Conservation (phyloP, 208 protist species). For the Polymyxa betae region DNA sequence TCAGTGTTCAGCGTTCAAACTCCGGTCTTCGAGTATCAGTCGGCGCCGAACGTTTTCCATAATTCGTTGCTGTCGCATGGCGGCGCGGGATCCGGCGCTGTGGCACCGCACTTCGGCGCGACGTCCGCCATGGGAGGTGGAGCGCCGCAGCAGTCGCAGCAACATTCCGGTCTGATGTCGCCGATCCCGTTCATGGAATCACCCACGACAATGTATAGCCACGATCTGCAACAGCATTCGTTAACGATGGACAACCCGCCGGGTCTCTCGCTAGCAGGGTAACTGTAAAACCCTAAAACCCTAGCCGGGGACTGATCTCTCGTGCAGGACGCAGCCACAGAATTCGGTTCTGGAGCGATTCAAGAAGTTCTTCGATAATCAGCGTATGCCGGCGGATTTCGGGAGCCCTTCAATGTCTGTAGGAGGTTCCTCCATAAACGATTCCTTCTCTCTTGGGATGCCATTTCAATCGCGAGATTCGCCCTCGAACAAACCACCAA, state of each 20-base stretch:
- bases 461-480: no score
- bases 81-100: no score
- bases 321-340: background rate
- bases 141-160: background rate
- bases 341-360: conserved; percentile 13
- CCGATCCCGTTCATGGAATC: conserved; percentile 50
- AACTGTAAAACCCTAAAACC: background rate
- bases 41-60: conserved; percentile 1
- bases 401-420: no score
- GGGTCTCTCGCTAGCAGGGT: conserved; percentile 7
- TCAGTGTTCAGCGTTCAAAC: conserved; percentile 28
- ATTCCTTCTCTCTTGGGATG: no score
- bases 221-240: background rate
- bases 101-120: background rate
- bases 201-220: background rate
- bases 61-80: background rate
- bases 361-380: conserved; percentile 55
- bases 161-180: background rate
- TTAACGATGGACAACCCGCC: background rate
- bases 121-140: background rate
- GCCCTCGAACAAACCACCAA: no score
- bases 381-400: background rate
- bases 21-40: background rate
- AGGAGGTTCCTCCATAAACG: no score
- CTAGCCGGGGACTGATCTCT: no score